phyloP scores from a whole-genome alignment of 2,329 filamentous ascomycete species.

The Colletotrichum sp. region DNA sequence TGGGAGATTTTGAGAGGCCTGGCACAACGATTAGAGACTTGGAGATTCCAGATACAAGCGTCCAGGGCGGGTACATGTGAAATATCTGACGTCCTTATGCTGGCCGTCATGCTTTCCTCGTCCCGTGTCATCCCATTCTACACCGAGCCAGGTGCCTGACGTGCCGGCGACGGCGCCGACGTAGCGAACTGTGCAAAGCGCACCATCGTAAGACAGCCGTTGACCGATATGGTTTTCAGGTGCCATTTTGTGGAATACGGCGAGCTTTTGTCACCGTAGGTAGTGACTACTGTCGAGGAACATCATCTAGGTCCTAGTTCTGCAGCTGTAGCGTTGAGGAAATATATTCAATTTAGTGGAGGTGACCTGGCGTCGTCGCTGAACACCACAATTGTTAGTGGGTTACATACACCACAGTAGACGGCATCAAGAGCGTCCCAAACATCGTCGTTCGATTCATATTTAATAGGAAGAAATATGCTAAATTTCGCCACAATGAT shows the following conservation, averaged over 20 bases:
- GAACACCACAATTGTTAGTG: constrained; percentile 15
- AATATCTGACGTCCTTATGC: constrained; percentile 80
- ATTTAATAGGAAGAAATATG: neutral
- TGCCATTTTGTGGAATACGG: constrained; percentile 37
- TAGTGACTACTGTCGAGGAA: neutral
- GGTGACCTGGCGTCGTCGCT: neutral
- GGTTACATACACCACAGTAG: neutral
- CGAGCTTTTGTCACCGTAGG: neutral
- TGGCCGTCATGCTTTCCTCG: constrained; percentile 92
- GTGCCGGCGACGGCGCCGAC: constrained; percentile 79
- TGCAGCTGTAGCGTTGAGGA: neutral
- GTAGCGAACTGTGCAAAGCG: constrained; percentile 85
- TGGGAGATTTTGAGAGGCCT: constrained; percentile 68
- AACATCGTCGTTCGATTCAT: neutral
- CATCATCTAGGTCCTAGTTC: neutral
- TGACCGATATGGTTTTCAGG: constrained; percentile 63
- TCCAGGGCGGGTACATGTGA: constrained; percentile 67
- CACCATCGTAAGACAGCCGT: constrained; percentile 79
- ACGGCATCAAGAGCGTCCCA: neutral
- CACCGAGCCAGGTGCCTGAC: constrained; percentile 83
- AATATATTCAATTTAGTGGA: neutral
- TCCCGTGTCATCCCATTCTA: constrained; percentile 91
- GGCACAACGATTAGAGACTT: constrained; percentile 2
- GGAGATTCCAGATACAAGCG: neutral
- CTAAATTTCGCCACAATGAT: neutral